Evolutionary conservation across 306 rosid species (phyloP), one percentile per base, ranked within the genome.

Genomic region (Lagenaria siceraria): DNA sequence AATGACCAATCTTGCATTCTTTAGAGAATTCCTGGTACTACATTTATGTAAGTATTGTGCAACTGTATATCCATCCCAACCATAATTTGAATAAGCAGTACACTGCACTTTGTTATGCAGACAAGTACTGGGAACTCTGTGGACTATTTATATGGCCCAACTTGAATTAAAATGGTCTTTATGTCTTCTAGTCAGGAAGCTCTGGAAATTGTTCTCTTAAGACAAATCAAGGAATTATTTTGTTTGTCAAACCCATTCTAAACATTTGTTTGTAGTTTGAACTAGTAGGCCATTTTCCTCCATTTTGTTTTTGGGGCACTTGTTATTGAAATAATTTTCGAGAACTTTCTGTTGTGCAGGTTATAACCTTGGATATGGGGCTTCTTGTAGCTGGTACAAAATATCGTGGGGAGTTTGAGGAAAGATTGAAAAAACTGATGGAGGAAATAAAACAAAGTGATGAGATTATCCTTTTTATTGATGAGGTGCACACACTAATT

Each of bases 351-450:
- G 29, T 74, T 53, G 46, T 83, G 73, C 84, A 94, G 98, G 98
- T 94, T 78, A 90, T 94, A 76, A 94, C 98, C 80, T 86, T 94
- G 79, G 98, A 94, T 82, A 94, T 94, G 98, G 98, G 98, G 74
- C 95, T 94, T 76, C 97, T 94, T 66, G 98, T 94, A 13, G 98
- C 98, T 59, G 98, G 98, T 75, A 94, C 98, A 72, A 94, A 94
- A 84, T 94, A 94, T 75, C 98, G 98, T 90, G 98, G 98, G 80
- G 98, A 94, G 87, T 94, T 92, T 81, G 98, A 95, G 84, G 98
- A 95, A 83, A 90, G 98, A 55, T 71, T 95, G 53, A 95, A 95
- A 88, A 92, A 92, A 80, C 88, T 95, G 10, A 95, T 95, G 97
- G 98, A 95, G 85, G 98, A 95, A 90, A 88, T 95, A 75, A 92